Evolutionary conservation across 345 rosid species (phyloP).

Genomic region (Gossypium herbaceum): DNA sequence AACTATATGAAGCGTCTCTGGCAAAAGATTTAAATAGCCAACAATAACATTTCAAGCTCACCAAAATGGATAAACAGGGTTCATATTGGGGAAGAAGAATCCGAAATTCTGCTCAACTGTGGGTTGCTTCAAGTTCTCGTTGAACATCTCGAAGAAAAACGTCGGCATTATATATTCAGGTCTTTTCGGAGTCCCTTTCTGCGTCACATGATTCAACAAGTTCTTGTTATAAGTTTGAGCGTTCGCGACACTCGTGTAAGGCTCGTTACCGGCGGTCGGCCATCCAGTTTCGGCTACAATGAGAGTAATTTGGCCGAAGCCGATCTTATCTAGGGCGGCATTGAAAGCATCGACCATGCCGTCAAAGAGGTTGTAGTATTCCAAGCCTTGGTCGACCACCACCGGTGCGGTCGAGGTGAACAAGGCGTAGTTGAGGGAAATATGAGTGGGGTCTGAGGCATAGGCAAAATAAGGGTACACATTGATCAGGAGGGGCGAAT

Average conservation of each 20-base stretch:
- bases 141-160: slow-evolving; percentile 27
- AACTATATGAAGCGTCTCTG: not conserved
- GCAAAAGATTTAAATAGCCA: not conserved
- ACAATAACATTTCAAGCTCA: not conserved
- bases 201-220: not conserved
- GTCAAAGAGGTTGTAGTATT: slow-evolving; percentile 32
- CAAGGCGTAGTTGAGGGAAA: slow-evolving; percentile 29
- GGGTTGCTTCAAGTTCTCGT: slow-evolving; percentile 23
- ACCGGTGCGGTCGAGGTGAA: slow-evolving; percentile 17
- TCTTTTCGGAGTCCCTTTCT: slow-evolving; percentile 33
- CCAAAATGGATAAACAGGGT: slow-evolving; percentile 21
- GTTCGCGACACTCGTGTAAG: not conserved
- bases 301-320: not conserved
- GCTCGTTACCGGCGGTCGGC: not conserved
- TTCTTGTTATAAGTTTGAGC: not conserved
- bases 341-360: slow-evolving; percentile 34
- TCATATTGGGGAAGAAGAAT: slow-evolving; percentile 22
- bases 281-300: slow-evolving; percentile 2
- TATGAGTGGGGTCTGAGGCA: slow-evolving; percentile 17
- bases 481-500: slow-evolving; percentile 33
- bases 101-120: slow-evolving; percentile 28
- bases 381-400: slow-evolving; percentile 21
- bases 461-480: slow-evolving; percentile 45
- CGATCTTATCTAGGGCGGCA: slow-evolving; percentile 27
- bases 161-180: slow-evolving; percentile 10